phyloP scores from a whole-genome alignment of 805 yeast species.

The Candida arabinofermentans region DNA sequence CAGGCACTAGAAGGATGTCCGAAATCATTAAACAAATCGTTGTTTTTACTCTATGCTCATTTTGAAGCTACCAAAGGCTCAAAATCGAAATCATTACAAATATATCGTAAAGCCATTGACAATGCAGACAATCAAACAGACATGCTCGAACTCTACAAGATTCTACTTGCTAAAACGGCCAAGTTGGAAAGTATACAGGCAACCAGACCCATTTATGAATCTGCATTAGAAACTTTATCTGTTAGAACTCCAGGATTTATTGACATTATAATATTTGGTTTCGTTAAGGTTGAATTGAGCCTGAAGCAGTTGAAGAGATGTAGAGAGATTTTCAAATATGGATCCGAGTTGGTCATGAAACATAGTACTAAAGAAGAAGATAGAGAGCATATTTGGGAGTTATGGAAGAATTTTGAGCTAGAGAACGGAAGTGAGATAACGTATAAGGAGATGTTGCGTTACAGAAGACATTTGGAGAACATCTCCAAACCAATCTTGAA shows the following conservation, averaged over 20 bases:
- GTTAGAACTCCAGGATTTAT: constrained; percentile 25
- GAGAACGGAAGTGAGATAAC: constrained; percentile 65
- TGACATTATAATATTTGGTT: constrained; percentile 45
- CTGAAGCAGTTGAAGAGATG: constrained; percentile 55
- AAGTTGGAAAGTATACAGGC: constrained; percentile 38
- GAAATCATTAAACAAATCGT: constrained; percentile 38
- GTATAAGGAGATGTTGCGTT: constrained; percentile 68
- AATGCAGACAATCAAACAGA: constrained; percentile 25
- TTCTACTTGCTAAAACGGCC: constrained; percentile 38
- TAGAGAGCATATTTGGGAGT: constrained; percentile 46
- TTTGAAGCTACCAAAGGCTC: constrained; percentile 59
- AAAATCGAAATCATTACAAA: constrained; percentile 43
- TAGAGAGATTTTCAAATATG: constrained; percentile 57
- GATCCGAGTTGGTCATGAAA: constrained; percentile 40
- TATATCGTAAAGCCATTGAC: constrained; percentile 41
- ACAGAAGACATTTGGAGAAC: constrained; percentile 40
- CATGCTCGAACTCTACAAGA: constrained; percentile 39
- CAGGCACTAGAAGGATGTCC: constrained; percentile 56
- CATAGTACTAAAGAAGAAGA: constrained; percentile 22
- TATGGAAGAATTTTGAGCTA: constrained; percentile 75
- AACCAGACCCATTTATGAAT: constrained; percentile 46
- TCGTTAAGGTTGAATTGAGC: constrained; percentile 53
- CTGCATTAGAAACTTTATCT: constrained; percentile 39
- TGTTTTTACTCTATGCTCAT: constrained; percentile 53
- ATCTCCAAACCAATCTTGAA: constrained; percentile 20